Conservation (phyloP, 495 filamentous ascomycete species). For the Penicillium daleae region DNA sequence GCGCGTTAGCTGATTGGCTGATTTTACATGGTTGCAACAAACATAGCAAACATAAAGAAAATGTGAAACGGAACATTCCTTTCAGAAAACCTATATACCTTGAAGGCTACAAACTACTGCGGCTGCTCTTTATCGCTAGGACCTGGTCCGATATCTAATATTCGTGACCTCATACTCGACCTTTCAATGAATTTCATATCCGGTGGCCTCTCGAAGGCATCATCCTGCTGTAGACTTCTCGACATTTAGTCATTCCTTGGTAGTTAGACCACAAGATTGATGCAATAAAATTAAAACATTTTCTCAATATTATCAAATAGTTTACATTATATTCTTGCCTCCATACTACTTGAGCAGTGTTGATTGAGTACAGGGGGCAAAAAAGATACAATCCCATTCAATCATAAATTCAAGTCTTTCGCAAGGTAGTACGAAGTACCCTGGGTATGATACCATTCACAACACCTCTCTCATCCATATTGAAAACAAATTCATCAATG, state of each 20-base stretch:
- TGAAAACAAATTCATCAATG: conserved; percentile 48
- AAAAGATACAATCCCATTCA: neutral
- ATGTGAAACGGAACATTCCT: neutral
- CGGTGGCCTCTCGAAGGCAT: no score
- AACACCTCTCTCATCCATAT: conserved; percentile 32
- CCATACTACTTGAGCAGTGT: neutral
- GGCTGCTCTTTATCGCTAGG: no score
- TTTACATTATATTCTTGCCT: no score
- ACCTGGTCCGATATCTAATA: no score
- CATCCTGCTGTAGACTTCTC: no score
- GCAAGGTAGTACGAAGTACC: conserved; percentile 27
- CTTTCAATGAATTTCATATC: no score
- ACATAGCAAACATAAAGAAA: neutral
- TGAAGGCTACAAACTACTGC: no score
- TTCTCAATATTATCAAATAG: no score
- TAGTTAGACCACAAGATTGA: no score
- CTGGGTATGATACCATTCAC: conserved; percentile 33
- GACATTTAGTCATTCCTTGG: no score
- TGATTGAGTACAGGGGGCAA: neutral
- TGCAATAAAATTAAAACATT: no score
- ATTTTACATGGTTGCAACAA: neutral
- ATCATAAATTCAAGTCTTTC: conserved; percentile 7
- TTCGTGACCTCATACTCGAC: no score
- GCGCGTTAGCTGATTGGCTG: neutral
- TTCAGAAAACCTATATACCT: neutral